Percentiles rank a stretch among this genome's conserved stretches.
These are phyloP conservation scores for Carex littledalei DNA, from an alignment of 176 grass and related monocot genomes.

Conservation along the genomic window DNA sequence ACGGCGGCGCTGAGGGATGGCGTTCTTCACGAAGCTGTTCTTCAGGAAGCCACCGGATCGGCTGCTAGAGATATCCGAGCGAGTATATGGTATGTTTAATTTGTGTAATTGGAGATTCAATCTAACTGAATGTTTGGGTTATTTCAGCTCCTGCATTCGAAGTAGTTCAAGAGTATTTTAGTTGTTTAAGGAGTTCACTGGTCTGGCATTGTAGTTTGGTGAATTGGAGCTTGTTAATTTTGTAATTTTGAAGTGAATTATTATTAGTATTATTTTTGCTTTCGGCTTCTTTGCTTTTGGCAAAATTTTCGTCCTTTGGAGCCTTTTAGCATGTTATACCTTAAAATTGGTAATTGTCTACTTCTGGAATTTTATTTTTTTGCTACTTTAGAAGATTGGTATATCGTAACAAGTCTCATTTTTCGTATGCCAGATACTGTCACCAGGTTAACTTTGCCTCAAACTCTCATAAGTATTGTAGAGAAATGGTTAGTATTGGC, in stretches of 20 bases:
- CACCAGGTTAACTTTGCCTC: neutral
- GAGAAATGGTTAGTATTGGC: neutral
- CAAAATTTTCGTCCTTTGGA: neutral
- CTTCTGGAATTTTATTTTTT: conserved; percentile 1
- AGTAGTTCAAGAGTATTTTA: neutral
- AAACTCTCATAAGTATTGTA: neutral
- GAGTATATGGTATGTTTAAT: conserved; percentile 75
- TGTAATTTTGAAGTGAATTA: neutral
- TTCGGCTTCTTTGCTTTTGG: neutral
- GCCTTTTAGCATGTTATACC: conserved; percentile 10
- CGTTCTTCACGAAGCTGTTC: conserved; percentile 94
- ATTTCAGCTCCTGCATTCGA: neutral
- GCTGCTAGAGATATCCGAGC: conserved; percentile 93
- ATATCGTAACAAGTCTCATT: neutral
- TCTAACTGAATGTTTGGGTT: neutral
- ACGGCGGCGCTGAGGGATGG: conserved; percentile 50
- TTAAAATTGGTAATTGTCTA: conserved; percentile 5
- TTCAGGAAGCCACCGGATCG: conserved; percentile 93
- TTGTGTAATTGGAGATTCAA: neutral
- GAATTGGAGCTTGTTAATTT: neutral
- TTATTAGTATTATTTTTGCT: neutral
- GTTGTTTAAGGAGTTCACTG: neutral
- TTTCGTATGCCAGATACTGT: neutral
- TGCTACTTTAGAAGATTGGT: neutral
- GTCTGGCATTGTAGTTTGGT: conserved; percentile 15